Conservation (phyloP, 2,329 filamentous ascomycete species). For the Massarina eburnea region DNA sequence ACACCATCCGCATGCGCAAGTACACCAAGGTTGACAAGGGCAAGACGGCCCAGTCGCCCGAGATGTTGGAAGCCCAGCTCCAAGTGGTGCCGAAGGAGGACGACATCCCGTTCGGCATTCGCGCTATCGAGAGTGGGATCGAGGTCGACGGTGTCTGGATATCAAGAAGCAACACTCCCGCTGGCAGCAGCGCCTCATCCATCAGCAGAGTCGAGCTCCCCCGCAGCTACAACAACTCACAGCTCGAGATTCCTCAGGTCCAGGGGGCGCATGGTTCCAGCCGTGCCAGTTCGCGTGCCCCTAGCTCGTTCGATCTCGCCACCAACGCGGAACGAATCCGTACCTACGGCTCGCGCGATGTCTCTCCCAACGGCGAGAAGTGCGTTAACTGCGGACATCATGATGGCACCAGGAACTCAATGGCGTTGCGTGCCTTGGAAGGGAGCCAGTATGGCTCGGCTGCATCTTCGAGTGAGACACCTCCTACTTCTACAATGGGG, state of each 20-base stretch:
- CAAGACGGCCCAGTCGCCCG: slow-evolving; percentile 50
- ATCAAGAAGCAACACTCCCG: slow-evolving; percentile 48
- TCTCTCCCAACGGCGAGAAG: slow-evolving; percentile 29
- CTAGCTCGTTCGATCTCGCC: slow-evolving; percentile 43
- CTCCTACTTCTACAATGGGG: background rate
- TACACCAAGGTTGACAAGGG: slow-evolving; percentile 44
- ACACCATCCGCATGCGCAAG: slow-evolving; percentile 46
- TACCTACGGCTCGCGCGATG: slow-evolving; percentile 32
- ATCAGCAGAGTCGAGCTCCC: slow-evolving; percentile 33
- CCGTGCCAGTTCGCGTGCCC: slow-evolving; percentile 35
- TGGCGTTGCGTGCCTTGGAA: slow-evolving; percentile 37
- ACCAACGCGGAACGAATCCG: slow-evolving; percentile 40
- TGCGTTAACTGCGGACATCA: slow-evolving; percentile 43
- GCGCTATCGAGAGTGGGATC: slow-evolving; percentile 79
- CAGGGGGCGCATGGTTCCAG: slow-evolving; percentile 31
- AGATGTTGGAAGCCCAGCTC: slow-evolving; percentile 67
- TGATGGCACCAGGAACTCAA: slow-evolving; percentile 34
- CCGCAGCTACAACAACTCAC: slow-evolving; percentile 34
- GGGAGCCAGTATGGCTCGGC: slow-evolving; percentile 14
- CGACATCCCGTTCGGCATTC: slow-evolving; percentile 82
- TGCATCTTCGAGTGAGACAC: slow-evolving; percentile 30
- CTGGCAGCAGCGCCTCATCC: slow-evolving; percentile 39
- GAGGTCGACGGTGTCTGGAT: slow-evolving; percentile 78
- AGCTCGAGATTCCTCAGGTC: slow-evolving; percentile 33
- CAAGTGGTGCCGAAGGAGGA: slow-evolving; percentile 53